Conservation (phyloP, 306 rosid genomes). For the Purshia tridentata region DNA sequence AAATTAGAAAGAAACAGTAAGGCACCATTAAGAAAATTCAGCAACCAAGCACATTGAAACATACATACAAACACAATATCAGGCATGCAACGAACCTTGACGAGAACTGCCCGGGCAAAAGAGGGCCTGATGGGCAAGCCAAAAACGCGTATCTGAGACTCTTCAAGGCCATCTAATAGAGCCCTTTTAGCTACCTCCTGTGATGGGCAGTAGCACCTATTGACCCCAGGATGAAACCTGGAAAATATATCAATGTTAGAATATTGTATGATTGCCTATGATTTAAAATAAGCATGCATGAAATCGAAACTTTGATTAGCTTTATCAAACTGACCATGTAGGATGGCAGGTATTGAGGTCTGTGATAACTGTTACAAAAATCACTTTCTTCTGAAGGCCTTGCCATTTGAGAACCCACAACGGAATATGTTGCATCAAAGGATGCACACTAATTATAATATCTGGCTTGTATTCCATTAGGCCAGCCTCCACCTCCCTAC, state of each 20-base stretch:
- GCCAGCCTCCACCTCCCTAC: slow-evolving; percentile 97
- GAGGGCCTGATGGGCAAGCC: slow-evolving; percentile 97
- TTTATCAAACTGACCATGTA: slow-evolving; percentile 63
- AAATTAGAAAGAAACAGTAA: slow-evolving; percentile 1
- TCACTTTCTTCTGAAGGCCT: slow-evolving; percentile 83
- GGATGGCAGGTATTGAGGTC: slow-evolving; percentile 91
- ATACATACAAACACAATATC: not conserved
- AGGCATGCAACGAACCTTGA: slow-evolving; percentile 45
- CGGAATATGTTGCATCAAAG: slow-evolving; percentile 98
- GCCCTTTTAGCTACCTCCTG: slow-evolving; percentile 85
- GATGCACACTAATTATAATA: slow-evolving; percentile 94
- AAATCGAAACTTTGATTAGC: not conserved
- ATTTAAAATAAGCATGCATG: not conserved
- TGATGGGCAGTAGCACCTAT: slow-evolving; percentile 94
- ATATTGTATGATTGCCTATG: not conserved
- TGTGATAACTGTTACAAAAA: slow-evolving; percentile 87
- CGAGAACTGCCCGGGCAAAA: slow-evolving; percentile 81
- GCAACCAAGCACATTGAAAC: slow-evolving; percentile 10
- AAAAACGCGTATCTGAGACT: slow-evolving; percentile 60
- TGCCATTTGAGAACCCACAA: slow-evolving; percentile 99
- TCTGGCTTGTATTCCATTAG: slow-evolving; percentile 93
- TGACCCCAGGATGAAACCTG: slow-evolving; percentile 97
- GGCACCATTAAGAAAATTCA: not conserved
- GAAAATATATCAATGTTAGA: slow-evolving; percentile 24
- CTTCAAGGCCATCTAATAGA: slow-evolving; percentile 66